phyloP scores from a whole-genome alignment of 371 early-diverging fungal genomes.

The Chytridium lagenaria region DNA sequence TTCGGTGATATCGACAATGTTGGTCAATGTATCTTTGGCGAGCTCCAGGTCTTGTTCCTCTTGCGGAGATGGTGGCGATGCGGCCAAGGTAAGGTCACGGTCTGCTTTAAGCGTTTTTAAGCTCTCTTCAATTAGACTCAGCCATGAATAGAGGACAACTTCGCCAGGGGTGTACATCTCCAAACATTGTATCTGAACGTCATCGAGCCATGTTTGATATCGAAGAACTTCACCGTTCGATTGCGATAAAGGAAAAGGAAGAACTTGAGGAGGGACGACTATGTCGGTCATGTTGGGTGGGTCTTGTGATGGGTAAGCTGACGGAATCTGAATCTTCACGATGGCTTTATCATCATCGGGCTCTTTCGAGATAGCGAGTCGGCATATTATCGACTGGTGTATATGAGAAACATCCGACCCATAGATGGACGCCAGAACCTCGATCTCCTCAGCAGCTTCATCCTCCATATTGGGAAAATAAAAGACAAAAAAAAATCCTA shows the following conservation, averaged over 20 bases:
- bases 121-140: slow-evolving; percentile 67
- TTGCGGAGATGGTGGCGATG: neutral
- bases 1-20: neutral
- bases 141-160: slow-evolving; percentile 81
- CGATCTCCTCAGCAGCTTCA: neutral
- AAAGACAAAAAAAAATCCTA: neutral
- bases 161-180: slow-evolving; percentile 68
- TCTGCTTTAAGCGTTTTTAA: slow-evolving; percentile 16
- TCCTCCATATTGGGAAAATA: neutral
- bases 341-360: neutral
- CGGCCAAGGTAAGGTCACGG: neutral
- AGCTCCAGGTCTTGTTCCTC: neutral
- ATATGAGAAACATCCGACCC: neutral
- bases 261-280: neutral
- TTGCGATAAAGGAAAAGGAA: neutral
- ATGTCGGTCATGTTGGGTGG: neutral
- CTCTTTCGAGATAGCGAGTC: neutral
- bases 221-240: neutral
- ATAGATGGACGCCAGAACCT: neutral
- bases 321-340: neutral
- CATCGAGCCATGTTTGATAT: neutral
- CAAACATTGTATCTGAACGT: neutral
- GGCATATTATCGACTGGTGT: neutral
- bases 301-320: neutral
- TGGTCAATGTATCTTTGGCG: too few relatives aligned